Percentiles rank a stretch among this genome's conserved stretches.
These are phyloP conservation scores for Podospora comata DNA, from an alignment of 495 filamentous ascomycete genomes.

Conservation along the genomic window DNA sequence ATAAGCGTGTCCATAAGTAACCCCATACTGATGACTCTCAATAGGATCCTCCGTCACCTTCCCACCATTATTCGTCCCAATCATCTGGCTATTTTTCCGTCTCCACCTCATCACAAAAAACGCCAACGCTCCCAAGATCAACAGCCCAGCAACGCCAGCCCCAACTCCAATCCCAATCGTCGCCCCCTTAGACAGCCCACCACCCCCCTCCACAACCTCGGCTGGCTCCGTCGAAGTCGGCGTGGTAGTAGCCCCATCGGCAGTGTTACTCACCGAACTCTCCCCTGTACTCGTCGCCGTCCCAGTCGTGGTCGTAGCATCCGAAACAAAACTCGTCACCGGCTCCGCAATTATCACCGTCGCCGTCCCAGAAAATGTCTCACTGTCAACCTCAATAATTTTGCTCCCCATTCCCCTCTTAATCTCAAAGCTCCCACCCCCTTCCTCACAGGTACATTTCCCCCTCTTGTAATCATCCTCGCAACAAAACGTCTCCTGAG, in stretches of 20 bases:
- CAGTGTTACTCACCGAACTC: background rate
- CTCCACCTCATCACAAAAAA: background rate
- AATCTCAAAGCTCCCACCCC: constrained; percentile 24
- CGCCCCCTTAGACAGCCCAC: background rate
- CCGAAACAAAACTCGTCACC: background rate
- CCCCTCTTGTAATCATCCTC: constrained; percentile 23
- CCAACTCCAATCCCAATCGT: background rate
- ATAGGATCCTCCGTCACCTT: background rate
- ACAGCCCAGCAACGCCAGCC: background rate
- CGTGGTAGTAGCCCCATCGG: background rate
- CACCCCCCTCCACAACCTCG: background rate
- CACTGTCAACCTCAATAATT: constrained; percentile 30
- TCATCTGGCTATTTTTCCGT: background rate
- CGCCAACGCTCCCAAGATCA: background rate
- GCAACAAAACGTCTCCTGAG: constrained; percentile 33
- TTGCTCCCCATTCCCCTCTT: constrained; percentile 26
- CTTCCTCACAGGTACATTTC: constrained; percentile 28
- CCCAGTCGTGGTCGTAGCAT: background rate
- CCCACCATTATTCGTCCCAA: background rate
- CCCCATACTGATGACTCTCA: constrained; percentile 2
- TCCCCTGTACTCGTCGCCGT: background rate
- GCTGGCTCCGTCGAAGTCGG: background rate
- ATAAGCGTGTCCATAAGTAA: background rate
- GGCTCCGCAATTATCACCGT: background rate
- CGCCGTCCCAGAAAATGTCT: constrained; percentile 15